Percentiles rank a stretch among this genome's conserved stretches.
Evolutionary conservation across 164 flowering plant species (phyloP).

Genomic region (Vitis rupestris): DNA sequence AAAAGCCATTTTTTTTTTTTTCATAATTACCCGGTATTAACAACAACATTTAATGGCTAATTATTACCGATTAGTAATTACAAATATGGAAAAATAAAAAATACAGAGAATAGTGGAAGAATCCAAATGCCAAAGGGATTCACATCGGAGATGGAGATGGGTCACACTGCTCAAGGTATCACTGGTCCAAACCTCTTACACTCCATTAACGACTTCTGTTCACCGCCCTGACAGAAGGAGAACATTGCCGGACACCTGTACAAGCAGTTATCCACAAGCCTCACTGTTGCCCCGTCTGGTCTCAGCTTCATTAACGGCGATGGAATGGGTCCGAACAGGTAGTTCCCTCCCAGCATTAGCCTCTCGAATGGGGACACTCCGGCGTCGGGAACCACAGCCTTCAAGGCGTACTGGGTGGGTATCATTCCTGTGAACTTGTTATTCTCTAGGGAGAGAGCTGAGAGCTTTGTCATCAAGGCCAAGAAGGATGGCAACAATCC

Average conservation of each 20-base stretch:
- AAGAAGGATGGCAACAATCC: constrained; percentile 74
- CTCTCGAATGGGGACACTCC: constrained; percentile 54
- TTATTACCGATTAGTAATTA: no score
- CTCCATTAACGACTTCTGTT: constrained; percentile 58
- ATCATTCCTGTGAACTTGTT: constrained; percentile 76
- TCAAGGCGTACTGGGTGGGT: constrained; percentile 63
- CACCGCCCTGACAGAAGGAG: constrained; percentile 84
- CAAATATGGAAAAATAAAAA: no score
- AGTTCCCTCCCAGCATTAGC: constrained; percentile 76
- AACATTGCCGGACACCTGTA: constrained; percentile 55
- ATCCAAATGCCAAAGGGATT: no score
- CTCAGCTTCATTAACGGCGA: constrained; percentile 48
- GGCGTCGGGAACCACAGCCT: constrained; percentile 36
- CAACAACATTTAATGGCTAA: no score
- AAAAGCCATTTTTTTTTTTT: no score
- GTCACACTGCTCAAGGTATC: constrained; percentile 46
- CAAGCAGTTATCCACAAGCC: constrained; percentile 74
- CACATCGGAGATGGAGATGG: no score
- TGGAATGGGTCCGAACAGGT: constrained; percentile 74
- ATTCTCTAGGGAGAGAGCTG: constrained; percentile 73
- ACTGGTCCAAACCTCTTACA: constrained; percentile 63
- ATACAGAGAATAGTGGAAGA: no score
- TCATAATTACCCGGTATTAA: no score
- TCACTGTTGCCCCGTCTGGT: constrained; percentile 55
- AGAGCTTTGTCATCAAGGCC: constrained; percentile 69